Evolutionary conservation across 371 early-diverging fungal species (phyloP).

Genomic region (Actinomortierella wolfii): DNA sequence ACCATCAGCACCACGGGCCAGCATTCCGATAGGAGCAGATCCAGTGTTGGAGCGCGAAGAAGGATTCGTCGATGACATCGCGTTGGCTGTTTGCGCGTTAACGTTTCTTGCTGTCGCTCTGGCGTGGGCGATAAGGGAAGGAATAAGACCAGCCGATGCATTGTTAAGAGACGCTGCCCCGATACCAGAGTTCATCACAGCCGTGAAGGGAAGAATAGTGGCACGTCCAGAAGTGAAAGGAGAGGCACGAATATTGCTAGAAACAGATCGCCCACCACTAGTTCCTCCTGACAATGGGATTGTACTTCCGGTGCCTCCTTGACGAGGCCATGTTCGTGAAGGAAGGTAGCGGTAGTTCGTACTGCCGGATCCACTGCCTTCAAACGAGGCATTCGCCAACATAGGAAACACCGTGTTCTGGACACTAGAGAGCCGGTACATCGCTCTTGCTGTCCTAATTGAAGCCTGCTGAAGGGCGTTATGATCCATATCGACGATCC

Average conservation of each 20-base stretch:
- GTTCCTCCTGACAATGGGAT: too few species aligned
- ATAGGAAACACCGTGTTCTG: constrained; percentile 46
- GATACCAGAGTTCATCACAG: too few species aligned
- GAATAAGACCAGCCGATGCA: constrained; percentile 16
- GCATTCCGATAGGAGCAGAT: not conserved
- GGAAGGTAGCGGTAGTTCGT: constrained; percentile 30
- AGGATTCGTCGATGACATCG: not conserved
- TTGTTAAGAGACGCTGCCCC: not conserved
- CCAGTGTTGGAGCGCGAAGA: constrained; percentile 2
- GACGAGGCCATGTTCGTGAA: too few species aligned
- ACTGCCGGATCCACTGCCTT: constrained; percentile 21
- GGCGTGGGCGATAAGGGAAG: constrained; percentile 33
- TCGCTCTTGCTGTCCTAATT: constrained; percentile 36
- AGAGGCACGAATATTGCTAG: too few species aligned
- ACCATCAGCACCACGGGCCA: too few species aligned
- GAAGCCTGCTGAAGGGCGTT: constrained; percentile 22
- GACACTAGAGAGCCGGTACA: constrained; percentile 42
- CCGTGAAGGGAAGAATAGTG: too few species aligned
- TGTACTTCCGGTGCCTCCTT: too few species aligned
- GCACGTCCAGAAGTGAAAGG: too few species aligned
- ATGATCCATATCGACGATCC: constrained; percentile 12
- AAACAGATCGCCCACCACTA: too few species aligned
- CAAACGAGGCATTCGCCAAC: constrained; percentile 42
- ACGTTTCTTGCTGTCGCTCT: constrained; percentile 23
- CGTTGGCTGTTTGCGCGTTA: not conserved